Percentiles rank a stretch among this genome's conserved stretches.
Conservation (phyloP, 73 alveolate genomes). For the Effrenium voratum region DNA sequence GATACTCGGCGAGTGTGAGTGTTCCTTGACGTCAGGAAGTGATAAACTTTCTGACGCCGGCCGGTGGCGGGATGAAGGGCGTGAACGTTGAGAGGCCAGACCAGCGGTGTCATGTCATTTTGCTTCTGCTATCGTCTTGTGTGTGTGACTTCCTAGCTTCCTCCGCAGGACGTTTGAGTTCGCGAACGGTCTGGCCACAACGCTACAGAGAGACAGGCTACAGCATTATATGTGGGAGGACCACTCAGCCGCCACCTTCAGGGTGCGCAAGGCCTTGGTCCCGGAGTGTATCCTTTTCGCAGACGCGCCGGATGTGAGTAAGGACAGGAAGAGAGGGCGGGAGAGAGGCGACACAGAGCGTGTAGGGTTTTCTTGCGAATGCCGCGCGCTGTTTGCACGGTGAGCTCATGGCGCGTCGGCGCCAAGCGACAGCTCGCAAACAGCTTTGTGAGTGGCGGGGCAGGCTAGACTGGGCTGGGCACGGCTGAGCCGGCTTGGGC, state of each 20-base stretch:
- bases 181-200: constrained; percentile 4
- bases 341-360: neutral
- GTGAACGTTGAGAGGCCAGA: constrained; percentile 16
- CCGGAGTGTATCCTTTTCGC: constrained; percentile 24
- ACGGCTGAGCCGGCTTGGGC: no score
- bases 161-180: neutral
- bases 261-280: constrained; percentile 23
- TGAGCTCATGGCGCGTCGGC: no score
- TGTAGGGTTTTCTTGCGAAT: neutral
- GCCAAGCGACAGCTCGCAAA: no score
- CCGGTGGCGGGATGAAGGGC: constrained; percentile 60
- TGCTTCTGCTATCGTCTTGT: neutral
- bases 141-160: neutral
- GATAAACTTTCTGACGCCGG: constrained; percentile 29
- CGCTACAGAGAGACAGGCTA: constrained; percentile 1
- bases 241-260: constrained; percentile 19
- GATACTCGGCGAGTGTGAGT: neutral
- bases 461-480: no score
- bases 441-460: no score
- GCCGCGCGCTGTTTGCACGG: no score
- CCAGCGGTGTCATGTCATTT: neutral
- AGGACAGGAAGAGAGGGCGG: neutral
- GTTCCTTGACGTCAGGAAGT: neutral
- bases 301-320: constrained; percentile 6
- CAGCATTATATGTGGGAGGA: constrained; percentile 27